Evolutionary conservation across 345 rosid genomes (phyloP).

Genomic region (Turritis glabra): DNA sequence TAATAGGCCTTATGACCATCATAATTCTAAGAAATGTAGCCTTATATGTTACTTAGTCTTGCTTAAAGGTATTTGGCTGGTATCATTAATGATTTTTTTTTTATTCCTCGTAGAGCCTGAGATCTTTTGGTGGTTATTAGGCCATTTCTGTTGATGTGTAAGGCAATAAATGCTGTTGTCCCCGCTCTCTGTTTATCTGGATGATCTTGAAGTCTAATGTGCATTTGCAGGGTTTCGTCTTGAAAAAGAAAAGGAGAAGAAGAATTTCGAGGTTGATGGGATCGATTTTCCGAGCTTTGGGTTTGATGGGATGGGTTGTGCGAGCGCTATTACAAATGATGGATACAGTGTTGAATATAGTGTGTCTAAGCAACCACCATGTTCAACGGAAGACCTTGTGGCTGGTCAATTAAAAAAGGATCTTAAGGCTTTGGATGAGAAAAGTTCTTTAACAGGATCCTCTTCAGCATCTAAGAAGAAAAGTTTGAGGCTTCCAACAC

Average conservation of each 20-base stretch:
- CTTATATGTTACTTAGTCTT: conserved; percentile 10
- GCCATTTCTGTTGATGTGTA: conserved; percentile 1
- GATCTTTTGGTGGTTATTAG: too few species aligned
- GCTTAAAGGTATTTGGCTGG: conserved; percentile 1
- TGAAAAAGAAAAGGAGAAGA: conserved; percentile 10
- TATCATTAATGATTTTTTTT: not conserved
- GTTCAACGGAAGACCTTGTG: not conserved
- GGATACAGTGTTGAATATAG: not conserved
- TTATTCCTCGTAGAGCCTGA: not conserved
- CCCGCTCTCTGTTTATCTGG: conserved; percentile 3
- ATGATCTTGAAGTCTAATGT: conserved; percentile 11
- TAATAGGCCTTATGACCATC: conserved; percentile 7
- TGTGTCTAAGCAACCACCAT: not conserved
- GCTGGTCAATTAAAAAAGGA: not conserved
- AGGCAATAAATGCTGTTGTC: not conserved
- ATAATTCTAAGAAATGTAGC: conserved; percentile 31
- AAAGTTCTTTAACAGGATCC: conserved; percentile 21
- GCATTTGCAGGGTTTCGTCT: conserved; percentile 24
- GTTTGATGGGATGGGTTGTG: conserved; percentile 15
- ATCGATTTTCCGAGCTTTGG: conserved; percentile 2
- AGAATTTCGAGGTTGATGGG: conserved; percentile 1
- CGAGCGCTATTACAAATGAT: conserved; percentile 8
- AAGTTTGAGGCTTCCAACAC: conserved; percentile 35
- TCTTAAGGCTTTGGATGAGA: conserved; percentile 13
- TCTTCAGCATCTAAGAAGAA: conserved; percentile 38